Evolutionary conservation across 805 yeast species (phyloP).

Genomic region (Saturnispora gosingensis): DNA sequence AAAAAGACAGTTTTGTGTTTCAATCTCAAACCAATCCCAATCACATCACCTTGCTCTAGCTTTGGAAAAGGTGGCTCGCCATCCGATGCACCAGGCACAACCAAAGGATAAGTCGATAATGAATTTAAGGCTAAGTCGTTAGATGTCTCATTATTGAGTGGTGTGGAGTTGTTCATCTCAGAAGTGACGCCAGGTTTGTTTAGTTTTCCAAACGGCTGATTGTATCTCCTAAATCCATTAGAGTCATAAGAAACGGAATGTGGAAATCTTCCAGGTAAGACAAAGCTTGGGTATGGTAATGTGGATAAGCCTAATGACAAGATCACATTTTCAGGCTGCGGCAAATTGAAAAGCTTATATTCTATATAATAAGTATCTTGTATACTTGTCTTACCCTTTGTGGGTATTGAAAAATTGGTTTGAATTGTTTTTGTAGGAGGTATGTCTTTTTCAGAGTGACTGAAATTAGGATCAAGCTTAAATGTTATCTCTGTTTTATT

Average conservation of each 20-base stretch:
- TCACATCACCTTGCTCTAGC: constrained; percentile 75
- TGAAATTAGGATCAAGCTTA: constrained; percentile 4
- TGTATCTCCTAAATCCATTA: constrained; percentile 67
- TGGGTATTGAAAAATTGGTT: constrained; percentile 78
- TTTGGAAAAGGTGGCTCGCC: constrained; percentile 38
- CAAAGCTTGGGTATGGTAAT: constrained; percentile 86
- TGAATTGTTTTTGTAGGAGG: constrained; percentile 39
- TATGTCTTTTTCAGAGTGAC: constrained; percentile 24
- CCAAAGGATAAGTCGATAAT: background rate
- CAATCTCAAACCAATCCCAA: constrained; percentile 84
- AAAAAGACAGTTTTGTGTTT: constrained; percentile 82
- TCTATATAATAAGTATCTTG: constrained; percentile 89
- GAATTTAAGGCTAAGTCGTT: background rate
- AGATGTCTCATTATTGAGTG: background rate
- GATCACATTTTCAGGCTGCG: constrained; percentile 31
- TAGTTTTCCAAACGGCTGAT: constrained; percentile 51
- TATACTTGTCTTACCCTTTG: constrained; percentile 27
- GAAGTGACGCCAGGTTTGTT: background rate
- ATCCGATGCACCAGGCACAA: background rate
- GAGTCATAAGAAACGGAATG: constrained; percentile 86
- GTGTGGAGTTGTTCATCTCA: background rate
- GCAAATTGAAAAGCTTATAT: constrained; percentile 66
- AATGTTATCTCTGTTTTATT: constrained; percentile 58
- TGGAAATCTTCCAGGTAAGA: constrained; percentile 86
- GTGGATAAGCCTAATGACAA: constrained; percentile 76